Conservation (phyloP, 805 yeast species). For the Ogataea salicorniae region DNA sequence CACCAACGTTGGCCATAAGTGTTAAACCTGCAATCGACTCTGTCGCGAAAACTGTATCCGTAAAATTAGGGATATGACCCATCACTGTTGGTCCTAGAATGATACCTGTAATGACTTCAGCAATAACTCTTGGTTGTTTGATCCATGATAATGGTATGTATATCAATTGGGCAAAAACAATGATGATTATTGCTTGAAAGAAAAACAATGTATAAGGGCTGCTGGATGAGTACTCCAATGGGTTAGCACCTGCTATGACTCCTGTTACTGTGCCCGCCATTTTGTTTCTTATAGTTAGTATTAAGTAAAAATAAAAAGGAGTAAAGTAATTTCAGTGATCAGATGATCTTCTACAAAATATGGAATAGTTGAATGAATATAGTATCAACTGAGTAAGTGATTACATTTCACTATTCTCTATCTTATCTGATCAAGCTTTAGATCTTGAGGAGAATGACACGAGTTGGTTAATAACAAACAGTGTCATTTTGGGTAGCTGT, state of each 20-base stretch:
- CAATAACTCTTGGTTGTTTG: constrained; percentile 75
- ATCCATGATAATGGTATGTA: constrained; percentile 56
- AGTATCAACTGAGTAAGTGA: too few relatives aligned
- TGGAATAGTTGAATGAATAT: too few relatives aligned
- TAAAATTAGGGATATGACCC: constrained; percentile 67
- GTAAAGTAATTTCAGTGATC: too few relatives aligned
- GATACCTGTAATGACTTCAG: constrained; percentile 76
- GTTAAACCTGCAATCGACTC: constrained; percentile 60
- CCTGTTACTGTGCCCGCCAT: constrained; percentile 40
- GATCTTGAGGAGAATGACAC: too few relatives aligned
- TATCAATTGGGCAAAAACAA: constrained; percentile 52
- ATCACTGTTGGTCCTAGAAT: constrained; percentile 70
- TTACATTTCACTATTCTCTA: too few relatives aligned
- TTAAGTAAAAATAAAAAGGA: too few relatives aligned
- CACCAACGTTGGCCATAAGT: constrained; percentile 68
- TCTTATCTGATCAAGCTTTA: too few relatives aligned
- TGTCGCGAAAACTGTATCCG: constrained; percentile 57
- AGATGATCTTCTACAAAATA: too few relatives aligned
- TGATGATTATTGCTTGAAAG: constrained; percentile 62
- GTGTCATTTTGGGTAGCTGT: too few relatives aligned
- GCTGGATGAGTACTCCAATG: constrained; percentile 51
- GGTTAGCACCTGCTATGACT: constrained; percentile 66
- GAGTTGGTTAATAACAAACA: too few relatives aligned
- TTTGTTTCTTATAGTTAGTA: neutral
- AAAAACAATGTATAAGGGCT: constrained; percentile 66